Evolutionary conservation across 2,329 filamentous ascomycete genomes (phyloP).

Genomic region (Fusarium sororula): DNA sequence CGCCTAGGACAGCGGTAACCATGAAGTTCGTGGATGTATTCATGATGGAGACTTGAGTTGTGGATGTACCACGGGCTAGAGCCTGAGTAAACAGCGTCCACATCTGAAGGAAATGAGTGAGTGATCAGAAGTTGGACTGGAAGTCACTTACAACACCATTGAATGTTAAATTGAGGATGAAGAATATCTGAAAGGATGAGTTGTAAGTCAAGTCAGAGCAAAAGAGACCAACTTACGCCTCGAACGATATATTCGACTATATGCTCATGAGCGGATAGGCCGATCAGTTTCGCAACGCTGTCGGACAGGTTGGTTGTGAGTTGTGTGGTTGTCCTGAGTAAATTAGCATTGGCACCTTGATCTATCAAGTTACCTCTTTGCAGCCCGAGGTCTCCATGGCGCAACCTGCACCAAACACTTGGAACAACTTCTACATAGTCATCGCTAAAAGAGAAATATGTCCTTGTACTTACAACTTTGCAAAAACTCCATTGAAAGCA

Average conservation of each 20-base stretch:
- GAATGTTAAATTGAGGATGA: conserved; percentile 77
- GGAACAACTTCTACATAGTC: neutral
- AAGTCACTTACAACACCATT: conserved; percentile 69
- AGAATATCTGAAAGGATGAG: conserved; percentile 67
- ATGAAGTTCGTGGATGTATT: conserved; percentile 87
- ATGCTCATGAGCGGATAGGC: conserved; percentile 52
- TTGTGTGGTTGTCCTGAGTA: conserved; percentile 62
- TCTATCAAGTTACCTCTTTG: neutral
- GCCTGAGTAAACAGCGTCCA: conserved; percentile 85
- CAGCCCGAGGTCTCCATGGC: too few species aligned
- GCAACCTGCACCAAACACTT: neutral
- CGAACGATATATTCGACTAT: conserved; percentile 60
- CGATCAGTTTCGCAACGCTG: conserved; percentile 55
- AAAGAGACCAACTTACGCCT: conserved; percentile 51
- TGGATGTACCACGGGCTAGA: conserved; percentile 76
- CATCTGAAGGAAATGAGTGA: conserved; percentile 61
- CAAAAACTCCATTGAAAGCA: conserved; percentile 84
- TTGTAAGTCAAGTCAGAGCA: neutral
- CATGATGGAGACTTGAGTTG: conserved; percentile 82
- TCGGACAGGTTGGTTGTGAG: conserved; percentile 61
- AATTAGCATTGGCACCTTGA: neutral
- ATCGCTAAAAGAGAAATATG: neutral
- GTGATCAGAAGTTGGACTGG: neutral
- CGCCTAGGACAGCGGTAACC: conserved; percentile 76
- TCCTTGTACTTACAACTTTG: conserved; percentile 73